These are phyloP conservation scores for Silene vulgaris DNA, from an alignment of 179 eudicot genomes.

Conservation along the genomic window DNA sequence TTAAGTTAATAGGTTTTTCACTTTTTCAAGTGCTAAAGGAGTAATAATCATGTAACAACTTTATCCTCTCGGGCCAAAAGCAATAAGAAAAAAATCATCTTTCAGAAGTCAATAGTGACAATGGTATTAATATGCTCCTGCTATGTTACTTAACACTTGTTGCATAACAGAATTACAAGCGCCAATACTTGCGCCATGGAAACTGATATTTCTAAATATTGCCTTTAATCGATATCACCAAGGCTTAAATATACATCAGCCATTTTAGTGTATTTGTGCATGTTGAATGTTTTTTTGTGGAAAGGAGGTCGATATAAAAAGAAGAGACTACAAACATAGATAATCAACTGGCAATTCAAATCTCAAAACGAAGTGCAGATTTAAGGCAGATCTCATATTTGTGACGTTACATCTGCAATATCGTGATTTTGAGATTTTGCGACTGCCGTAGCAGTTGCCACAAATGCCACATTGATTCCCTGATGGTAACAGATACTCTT, in stretches of 20 bases:
- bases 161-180: not conserved
- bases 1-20: not conserved
- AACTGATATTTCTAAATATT: not conserved
- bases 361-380: not conserved
- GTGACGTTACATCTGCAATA: not conserved
- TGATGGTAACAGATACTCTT: not conserved
- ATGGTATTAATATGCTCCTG: not conserved
- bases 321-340: not conserved
- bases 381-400: not conserved
- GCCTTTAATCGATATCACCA: not conserved
- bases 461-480: not conserved
- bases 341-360: not conserved
- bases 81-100: not conserved
- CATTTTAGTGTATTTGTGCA: not conserved
- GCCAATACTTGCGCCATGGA: not conserved
- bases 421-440: not conserved
- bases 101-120: not conserved
- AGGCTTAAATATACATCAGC: not conserved
- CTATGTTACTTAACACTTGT: not conserved
- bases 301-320: not conserved
- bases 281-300: not conserved
- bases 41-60: not conserved
- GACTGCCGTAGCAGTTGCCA: not conserved
- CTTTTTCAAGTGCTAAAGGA: not conserved
- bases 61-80: not conserved